phyloP scores from a whole-genome alignment of 495 filamentous ascomycete genomes.

The Trichoderma virens region DNA sequence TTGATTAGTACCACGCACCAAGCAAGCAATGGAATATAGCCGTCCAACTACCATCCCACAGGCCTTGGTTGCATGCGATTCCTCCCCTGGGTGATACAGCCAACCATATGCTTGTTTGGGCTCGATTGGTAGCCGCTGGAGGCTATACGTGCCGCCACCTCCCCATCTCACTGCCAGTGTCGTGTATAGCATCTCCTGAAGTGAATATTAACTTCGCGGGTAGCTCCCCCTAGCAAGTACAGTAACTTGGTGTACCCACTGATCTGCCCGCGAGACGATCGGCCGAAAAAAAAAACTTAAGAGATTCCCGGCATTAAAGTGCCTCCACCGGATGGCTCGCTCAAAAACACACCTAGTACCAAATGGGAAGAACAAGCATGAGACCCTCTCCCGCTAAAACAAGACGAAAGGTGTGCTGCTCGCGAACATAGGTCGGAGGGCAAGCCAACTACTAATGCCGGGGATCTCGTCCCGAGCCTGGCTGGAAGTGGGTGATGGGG shows the following conservation, averaged over 20 bases:
- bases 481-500: background rate
- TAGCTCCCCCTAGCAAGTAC: background rate
- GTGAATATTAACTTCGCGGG: background rate
- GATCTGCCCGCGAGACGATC: constrained; percentile 3
- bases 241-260: background rate
- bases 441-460: background rate
- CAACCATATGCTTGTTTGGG: background rate
- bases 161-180: background rate
- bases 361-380: background rate
- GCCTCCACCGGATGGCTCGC: background rate
- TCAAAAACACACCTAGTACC: constrained; percentile 5
- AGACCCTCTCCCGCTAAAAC: background rate
- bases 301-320: constrained; percentile 5
- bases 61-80: background rate
- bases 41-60: background rate
- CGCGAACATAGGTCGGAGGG: background rate
- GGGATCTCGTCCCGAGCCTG: background rate
- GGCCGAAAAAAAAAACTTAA: background rate
- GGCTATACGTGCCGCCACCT: background rate
- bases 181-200: background rate
- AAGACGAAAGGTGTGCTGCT: background rate
- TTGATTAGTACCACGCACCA: too few species aligned
- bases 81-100: background rate
- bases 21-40: background rate
- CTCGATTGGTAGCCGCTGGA: background rate